These are phyloP conservation scores for Boechera stricta DNA, from an alignment of 345 rosid species.

Conservation along the genomic window DNA sequence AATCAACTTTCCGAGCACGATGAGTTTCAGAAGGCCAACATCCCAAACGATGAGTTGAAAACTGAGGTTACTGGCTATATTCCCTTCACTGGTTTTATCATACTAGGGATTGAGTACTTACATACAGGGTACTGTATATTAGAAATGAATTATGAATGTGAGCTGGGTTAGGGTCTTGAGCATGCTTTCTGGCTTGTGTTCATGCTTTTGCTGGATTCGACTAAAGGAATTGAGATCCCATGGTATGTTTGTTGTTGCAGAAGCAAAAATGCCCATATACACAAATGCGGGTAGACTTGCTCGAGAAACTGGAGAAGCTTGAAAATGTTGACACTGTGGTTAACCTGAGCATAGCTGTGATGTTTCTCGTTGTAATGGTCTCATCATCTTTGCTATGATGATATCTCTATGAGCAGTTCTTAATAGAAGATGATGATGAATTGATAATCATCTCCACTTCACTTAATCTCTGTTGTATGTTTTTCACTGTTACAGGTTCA, in stretches of 20 bases:
- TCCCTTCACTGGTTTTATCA: not conserved
- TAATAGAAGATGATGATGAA: conserved; percentile 1
- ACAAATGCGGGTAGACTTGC: conserved; percentile 45
- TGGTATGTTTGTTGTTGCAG: conserved; percentile 48
- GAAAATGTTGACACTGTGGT: conserved; percentile 63
- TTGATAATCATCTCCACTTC: not conserved
- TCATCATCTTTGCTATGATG: conserved; percentile 40
- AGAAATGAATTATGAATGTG: not conserved
- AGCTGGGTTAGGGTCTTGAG: conserved; percentile 23
- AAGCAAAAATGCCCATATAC: conserved; percentile 54
- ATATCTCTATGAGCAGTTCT: conserved; percentile 24
- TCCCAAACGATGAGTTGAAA: conserved; percentile 38
- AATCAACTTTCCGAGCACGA: conserved; percentile 46
- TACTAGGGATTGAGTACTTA: not conserved
- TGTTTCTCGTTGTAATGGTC: conserved; percentile 49
- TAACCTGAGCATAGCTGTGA: conserved; percentile 61
- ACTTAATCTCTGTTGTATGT: conserved; percentile 21
- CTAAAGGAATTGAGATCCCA: not conserved
- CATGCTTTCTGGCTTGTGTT: conserved; percentile 6
- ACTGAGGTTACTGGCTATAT: conserved; percentile 47
- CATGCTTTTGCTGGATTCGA: not conserved
- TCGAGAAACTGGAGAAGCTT: conserved; percentile 48
- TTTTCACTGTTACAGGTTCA: conserved; percentile 17
- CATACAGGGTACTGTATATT: not conserved
- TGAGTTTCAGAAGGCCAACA: conserved; percentile 32